Conservation (phyloP, 2,329 filamentous ascomycete genomes). For the Diplodia scrobiculata region DNA sequence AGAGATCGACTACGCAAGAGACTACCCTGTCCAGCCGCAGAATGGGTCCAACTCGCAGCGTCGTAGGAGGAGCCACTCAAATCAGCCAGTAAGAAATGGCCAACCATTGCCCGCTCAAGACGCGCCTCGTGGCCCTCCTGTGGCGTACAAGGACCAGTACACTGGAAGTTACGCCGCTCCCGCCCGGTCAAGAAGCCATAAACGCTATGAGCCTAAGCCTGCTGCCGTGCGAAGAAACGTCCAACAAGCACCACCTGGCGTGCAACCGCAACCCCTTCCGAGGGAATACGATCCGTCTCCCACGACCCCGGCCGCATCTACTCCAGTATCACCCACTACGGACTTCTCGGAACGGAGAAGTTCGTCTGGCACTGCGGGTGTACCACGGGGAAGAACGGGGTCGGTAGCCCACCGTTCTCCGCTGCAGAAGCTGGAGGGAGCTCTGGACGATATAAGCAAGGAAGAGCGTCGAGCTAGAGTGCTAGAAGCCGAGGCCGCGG, state of each 20-base stretch:
- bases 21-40: slow-evolving; percentile 14
- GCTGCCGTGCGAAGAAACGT: not conserved
- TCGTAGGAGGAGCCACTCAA: slow-evolving; percentile 14
- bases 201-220: slow-evolving; percentile 26
- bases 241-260: not conserved
- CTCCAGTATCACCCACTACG: slow-evolving; percentile 25
- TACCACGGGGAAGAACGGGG: slow-evolving; percentile 41
- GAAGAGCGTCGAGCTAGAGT: slow-evolving; percentile 88
- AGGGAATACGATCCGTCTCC: slow-evolving; percentile 11
- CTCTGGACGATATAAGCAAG: slow-evolving; percentile 88
- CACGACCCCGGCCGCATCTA: not conserved
- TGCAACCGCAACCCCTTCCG: not conserved
- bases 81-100: slow-evolving; percentile 14
- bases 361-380: slow-evolving; percentile 33
- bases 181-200: slow-evolving; percentile 23
- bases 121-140: slow-evolving; percentile 18
- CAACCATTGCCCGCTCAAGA: slow-evolving; percentile 11
- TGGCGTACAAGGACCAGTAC: slow-evolving; percentile 28
- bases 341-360: slow-evolving; percentile 27
- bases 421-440: slow-evolving; percentile 88
- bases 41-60: slow-evolving; percentile 22
- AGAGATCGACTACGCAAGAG: slow-evolving; percentile 13
- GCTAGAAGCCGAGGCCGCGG: slow-evolving; percentile 75
- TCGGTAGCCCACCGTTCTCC: slow-evolving; percentile 84
- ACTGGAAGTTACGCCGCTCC: slow-evolving; percentile 28